Evolutionary conservation across 805 yeast species (phyloP), one percentile per base, ranked within the genome.

Genomic region (Candida insectalens): DNA sequence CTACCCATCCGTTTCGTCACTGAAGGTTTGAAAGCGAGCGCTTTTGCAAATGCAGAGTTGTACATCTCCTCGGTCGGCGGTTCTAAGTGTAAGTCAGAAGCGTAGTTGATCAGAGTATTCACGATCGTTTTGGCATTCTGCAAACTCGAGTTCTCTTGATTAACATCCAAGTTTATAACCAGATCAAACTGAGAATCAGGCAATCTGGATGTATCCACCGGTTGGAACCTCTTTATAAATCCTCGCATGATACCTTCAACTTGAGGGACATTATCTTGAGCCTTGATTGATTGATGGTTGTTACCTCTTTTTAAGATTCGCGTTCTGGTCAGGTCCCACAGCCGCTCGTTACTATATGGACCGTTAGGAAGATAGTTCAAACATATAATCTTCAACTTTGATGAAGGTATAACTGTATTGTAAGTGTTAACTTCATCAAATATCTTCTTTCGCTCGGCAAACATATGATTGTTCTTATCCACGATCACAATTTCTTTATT

Each of bases 401-500:
- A 51, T 34, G 63, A 57, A 4, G 73, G 58, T 27, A 68, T 65
- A 2, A 61, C 55, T 22, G 60, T 63, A 35, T 68, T 69, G 14
- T 67, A 49, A 15, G 55, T 49, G 13, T 50, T 50, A 31, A 77
- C 62, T 44, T 72, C 74, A 2, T 63, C 66, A 36, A 87, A 67
- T 1, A 87, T 53, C 45, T 79, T 79, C 36, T 60, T 49, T 27
- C 98, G 66, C 56, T 89, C 96, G 29, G 74, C 59, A 17, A 44
- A 59, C 48, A 71, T 71, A 52, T 83, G 89, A 51, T 92, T 88
- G 55, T 89, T 89, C 46, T 94, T 68, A 50, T 92, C 98, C 9
- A 82, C 63, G 32, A 85, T 58, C 1, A 84, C 84, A 19, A 74
- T 76, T 9, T 60, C 61, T 15, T 51, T 42, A 5, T 59, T 58